phyloP scores from a whole-genome alignment of 129 eudicot genomes.

The Escallonia herrerae region DNA sequence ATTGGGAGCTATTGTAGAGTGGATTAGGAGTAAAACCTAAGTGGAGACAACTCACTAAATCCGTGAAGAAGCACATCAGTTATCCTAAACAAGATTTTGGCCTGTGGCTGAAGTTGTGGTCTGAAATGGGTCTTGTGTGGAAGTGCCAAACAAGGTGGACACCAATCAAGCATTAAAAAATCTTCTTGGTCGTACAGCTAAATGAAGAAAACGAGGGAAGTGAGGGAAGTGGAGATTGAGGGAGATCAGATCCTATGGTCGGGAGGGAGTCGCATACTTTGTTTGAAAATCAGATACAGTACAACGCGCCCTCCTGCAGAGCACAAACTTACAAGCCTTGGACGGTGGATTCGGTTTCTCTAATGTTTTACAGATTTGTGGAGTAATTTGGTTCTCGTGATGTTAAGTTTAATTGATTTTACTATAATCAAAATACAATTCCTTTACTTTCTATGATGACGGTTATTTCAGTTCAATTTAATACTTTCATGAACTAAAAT shows the following conservation, averaged over 20 bases:
- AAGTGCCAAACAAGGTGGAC: slow-evolving; percentile 13
- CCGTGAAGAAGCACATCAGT: background rate
- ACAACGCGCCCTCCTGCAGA: too few species aligned
- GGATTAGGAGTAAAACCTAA: background rate
- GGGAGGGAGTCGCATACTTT: too few species aligned
- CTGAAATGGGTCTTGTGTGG: slow-evolving; percentile 11
- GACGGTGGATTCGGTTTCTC: too few species aligned
- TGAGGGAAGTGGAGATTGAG: background rate
- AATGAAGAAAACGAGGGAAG: slow-evolving; percentile 5
- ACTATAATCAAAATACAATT: too few species aligned
- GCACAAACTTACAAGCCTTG: too few species aligned
- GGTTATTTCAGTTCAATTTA: too few species aligned
- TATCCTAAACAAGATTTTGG: background rate
- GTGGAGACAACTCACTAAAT: background rate
- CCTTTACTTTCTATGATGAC: too few species aligned
- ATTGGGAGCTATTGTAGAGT: background rate
- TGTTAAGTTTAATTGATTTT: too few species aligned
- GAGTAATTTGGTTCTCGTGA: too few species aligned
- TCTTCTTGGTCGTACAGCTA: background rate
- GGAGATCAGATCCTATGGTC: background rate
- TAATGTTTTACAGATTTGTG: too few species aligned
- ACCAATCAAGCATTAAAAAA: background rate
- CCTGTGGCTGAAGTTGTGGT: slow-evolving; percentile 3
- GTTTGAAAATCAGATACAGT: too few species aligned
- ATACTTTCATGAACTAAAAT: too few species aligned